phyloP scores from a whole-genome alignment of 2,329 filamentous ascomycete species.

The Alternaria triticimaculans region DNA sequence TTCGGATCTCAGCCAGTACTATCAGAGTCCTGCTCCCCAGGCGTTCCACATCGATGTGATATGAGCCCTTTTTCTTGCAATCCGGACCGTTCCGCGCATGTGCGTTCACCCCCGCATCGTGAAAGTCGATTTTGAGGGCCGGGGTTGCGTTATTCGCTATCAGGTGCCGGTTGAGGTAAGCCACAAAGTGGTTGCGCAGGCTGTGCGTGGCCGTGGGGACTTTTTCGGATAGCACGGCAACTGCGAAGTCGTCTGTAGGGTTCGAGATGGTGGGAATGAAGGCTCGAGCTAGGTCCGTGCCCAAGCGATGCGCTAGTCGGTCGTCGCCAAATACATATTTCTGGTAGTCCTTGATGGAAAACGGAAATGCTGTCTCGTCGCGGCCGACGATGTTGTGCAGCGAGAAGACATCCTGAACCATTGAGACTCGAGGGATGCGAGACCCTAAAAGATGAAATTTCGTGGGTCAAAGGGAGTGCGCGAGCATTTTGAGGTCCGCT shows the following conservation, averaged over 20 bases:
- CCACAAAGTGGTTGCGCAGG: constrained; percentile 30
- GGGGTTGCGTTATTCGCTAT: constrained; percentile 23
- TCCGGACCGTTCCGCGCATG: constrained; percentile 16
- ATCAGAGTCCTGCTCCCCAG: constrained; percentile 20
- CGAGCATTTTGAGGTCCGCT: constrained; percentile 24
- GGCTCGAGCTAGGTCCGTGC: constrained; percentile 35
- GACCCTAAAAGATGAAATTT: constrained; percentile 1
- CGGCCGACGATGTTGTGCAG: constrained; percentile 24
- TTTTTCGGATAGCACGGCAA: constrained; percentile 33
- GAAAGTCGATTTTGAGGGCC: constrained; percentile 28
- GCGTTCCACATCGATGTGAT: constrained; percentile 25
- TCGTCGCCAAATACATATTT: constrained; percentile 36
- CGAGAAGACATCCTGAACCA: constrained; percentile 30
- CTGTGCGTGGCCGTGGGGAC: constrained; percentile 31
- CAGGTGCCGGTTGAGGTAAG: constrained; percentile 32
- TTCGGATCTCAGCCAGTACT: constrained; percentile 26
- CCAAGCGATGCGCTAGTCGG: constrained; percentile 30
- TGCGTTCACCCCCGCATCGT: constrained; percentile 1
- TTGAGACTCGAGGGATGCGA: constrained; percentile 14
- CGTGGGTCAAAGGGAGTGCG: constrained; percentile 1
- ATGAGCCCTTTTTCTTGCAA: constrained; percentile 5
- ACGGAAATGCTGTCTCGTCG: constrained; percentile 23
- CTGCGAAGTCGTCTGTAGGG: constrained; percentile 20
- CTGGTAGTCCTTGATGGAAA: constrained; percentile 30
- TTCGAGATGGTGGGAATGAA: constrained; percentile 27